Evolutionary conservation across 768 basidiomycete genomes (phyloP), one percentile per base, ranked within the genome.

Genomic region (Serendipita sp.): DNA sequence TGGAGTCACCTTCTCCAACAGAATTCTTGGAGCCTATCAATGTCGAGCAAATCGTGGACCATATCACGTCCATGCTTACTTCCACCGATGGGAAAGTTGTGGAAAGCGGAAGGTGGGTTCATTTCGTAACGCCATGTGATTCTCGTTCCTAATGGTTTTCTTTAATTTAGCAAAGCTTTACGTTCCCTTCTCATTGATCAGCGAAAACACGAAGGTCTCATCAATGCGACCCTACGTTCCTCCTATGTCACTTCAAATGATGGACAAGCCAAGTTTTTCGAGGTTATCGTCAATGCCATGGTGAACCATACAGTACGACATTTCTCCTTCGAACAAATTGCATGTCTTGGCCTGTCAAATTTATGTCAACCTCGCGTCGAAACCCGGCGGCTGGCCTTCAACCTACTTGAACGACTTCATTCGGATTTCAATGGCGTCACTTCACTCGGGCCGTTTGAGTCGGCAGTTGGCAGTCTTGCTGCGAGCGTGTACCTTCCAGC

Each of bases 331-430:
- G 77, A 83, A 26, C 90, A 95, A 69, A 75, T 82, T 14, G 78
- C 81, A 24, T 90, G 84, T 68, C 76, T 95, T 14, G 88, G 86
- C 2, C 74, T 96, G 20, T 84, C 88, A 20, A 96, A 96, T 72
- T 79, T 97, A 9, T 85, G 88, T 33, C 86, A 94, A 70, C 79
- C 82, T 2, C 76, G 80, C 24, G 65, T 77, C 5, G 73, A 76
- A 20, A 82, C 86, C 51, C 84, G 93, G 11, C 78, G 79, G n/a
- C 80, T 80, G 48, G 86, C 94, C 0, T 88, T 93, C 71, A 78
- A 83, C 66, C 81, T 90, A 68, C 75, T 94, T 20, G 87, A 88
- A 65, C 77, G 79, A 30, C 78, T 86, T 53, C 86, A 90, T 66
- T 79, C 83, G 33, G 82, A 84, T 64, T 77, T 78, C 3, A 77